Percentiles rank a stretch among this genome's conserved stretches.
These are phyloP conservation scores for Fusarium tricinctum DNA, from an alignment of 2,329 filamentous ascomycete genomes.

Conservation along the genomic window DNA sequence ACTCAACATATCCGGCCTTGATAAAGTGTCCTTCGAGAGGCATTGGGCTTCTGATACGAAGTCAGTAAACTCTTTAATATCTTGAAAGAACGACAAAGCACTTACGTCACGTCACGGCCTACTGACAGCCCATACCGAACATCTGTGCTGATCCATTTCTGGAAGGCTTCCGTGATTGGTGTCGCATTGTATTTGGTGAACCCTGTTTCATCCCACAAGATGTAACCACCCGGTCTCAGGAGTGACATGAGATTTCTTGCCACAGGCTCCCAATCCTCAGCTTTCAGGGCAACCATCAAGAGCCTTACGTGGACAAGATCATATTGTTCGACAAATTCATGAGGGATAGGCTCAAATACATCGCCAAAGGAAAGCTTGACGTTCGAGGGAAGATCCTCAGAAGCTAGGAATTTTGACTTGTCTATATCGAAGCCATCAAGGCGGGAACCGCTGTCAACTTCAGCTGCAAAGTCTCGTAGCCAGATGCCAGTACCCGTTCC, in stretches of 20 bases:
- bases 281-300: slow-evolving; percentile 9
- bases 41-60: not conserved
- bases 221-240: slow-evolving; percentile 9
- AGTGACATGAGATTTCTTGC: slow-evolving; percentile 3
- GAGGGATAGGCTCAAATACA: not conserved
- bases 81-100: fast-evolving
- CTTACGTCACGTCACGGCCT: slow-evolving; percentile 11
- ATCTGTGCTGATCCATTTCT: slow-evolving; percentile 19
- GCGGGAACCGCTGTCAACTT: not conserved
- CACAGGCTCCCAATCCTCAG: slow-evolving; percentile 2
- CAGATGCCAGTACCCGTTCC: slow-evolving; percentile 14
- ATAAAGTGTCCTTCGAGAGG: not conserved
- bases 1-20: slow-evolving; percentile 4
- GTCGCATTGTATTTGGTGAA: slow-evolving; percentile 5
- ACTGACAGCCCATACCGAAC: slow-evolving; percentile 9
- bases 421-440: slow-evolving; percentile 22
- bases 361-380: not conserved
- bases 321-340: not conserved
- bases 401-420: not conserved
- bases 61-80: not conserved
- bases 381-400: not conserved
- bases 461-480: slow-evolving; percentile 1
- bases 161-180: slow-evolving; percentile 11
- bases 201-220: slow-evolving; percentile 20
- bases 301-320: slow-evolving; percentile 19